These are phyloP conservation scores for Erodium texanum DNA, from an alignment of 441 rosid species.

Conservation along the genomic window DNA sequence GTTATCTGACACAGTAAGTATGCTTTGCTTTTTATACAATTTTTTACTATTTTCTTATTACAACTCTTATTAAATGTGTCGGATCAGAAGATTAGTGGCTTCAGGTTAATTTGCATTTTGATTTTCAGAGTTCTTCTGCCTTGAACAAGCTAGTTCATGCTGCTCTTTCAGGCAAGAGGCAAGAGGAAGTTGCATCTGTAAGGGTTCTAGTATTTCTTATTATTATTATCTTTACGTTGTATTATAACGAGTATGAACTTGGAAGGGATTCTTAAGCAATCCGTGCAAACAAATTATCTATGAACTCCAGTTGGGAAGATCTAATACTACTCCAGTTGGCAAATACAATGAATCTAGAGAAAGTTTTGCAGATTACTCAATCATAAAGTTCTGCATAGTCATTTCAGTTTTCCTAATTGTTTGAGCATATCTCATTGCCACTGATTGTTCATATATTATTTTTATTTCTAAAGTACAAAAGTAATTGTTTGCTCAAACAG, in stretches of 20 bases:
- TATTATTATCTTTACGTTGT: not conserved
- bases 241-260: not conserved
- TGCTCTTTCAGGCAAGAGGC: slow-evolving; percentile 51
- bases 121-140: slow-evolving; percentile 47
- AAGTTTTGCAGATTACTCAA: not conserved
- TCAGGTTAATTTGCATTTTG: slow-evolving; percentile 4
- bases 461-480: not conserved
- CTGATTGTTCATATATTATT: not conserved
- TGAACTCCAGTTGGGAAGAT: not conserved
- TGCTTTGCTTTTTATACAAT: no score
- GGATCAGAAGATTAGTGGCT: not conserved
- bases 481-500: slow-evolving; percentile 29
- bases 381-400: not conserved
- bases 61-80: not conserved
- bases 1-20: slow-evolving; percentile 34
- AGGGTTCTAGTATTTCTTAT: slow-evolving; percentile 22
- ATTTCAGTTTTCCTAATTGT: not conserved
- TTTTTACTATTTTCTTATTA: slow-evolving; percentile 12
- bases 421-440: no score
- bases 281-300: not conserved
- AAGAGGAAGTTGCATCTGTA: slow-evolving; percentile 78
- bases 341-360: not conserved
- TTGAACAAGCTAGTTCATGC: slow-evolving; percentile 49
- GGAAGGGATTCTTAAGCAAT: not conserved
- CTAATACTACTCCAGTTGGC: not conserved